A percentile compares a stretch with the other conserved stretches of the same genome.
Conservation (phyloP, 2,329 filamentous ascomycete genomes). For the Parafenestella ontariensis region DNA sequence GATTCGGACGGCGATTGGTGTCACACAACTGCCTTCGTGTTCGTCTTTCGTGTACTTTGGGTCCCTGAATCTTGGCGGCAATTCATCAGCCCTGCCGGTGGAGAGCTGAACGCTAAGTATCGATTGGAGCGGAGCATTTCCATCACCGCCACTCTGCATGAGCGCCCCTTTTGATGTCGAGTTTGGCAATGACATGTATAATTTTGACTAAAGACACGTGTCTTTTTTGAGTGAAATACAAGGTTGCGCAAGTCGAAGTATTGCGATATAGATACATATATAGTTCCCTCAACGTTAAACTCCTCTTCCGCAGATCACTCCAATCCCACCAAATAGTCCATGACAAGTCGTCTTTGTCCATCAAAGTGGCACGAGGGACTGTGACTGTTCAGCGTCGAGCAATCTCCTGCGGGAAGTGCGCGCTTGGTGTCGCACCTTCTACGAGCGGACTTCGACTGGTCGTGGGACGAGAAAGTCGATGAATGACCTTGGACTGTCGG, state of each 20-base stretch:
- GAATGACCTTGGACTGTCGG: background rate
- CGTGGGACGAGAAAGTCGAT: background rate
- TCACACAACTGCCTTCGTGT: constrained; percentile 23
- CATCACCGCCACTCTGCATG: background rate
- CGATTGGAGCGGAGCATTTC: constrained; percentile 11
- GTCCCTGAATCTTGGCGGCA: constrained; percentile 32
- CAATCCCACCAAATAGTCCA: background rate
- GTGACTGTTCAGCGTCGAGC: background rate
- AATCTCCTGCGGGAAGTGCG: too few species aligned
- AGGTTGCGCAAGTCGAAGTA: too few species aligned
- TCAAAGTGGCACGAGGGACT: background rate
- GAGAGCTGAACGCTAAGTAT: constrained; percentile 6
- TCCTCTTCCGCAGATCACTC: background rate
- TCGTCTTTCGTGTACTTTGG: constrained; percentile 19
- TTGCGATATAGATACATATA: too few species aligned
- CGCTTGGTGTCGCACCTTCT: background rate
- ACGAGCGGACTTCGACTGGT: background rate
- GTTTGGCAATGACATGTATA: background rate
- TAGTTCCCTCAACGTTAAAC: background rate
- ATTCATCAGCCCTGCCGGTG: constrained; percentile 4
- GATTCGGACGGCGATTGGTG: constrained; percentile 18
- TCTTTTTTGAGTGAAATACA: too few species aligned
- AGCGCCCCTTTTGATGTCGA: background rate
- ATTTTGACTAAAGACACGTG: background rate
- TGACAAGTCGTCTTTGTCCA: background rate